Percentiles rank a stretch among this genome's conserved stretches.
Conservation (phyloP, 257 asterid genomes). For the Fraxinus excelsior region DNA sequence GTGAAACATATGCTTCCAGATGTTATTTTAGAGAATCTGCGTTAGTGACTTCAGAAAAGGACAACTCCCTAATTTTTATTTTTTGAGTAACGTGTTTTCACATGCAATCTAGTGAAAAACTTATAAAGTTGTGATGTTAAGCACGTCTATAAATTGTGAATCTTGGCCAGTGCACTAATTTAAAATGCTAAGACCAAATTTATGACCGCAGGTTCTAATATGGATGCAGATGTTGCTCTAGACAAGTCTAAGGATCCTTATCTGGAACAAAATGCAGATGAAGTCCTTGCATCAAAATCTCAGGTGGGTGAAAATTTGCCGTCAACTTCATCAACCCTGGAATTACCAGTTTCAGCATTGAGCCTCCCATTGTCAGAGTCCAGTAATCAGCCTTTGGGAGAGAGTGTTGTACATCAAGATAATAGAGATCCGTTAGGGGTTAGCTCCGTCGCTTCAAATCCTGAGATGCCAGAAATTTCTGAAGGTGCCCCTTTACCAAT, state of each 20-base stretch:
- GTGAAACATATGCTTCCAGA: not conserved
- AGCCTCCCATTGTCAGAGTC: slow-evolving; percentile 22
- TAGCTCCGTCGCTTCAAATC: slow-evolving; percentile 34
- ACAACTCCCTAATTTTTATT: not conserved
- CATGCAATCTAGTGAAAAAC: not conserved
- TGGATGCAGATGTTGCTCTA: slow-evolving; percentile 24
- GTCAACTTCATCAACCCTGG: slow-evolving; percentile 24
- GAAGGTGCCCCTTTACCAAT: slow-evolving; percentile 28
- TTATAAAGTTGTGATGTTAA: not conserved
- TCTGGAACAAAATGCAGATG: slow-evolving; percentile 27
- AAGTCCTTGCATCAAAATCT: slow-evolving; percentile 33
- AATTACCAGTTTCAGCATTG: slow-evolving; percentile 16
- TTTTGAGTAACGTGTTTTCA: not conserved
- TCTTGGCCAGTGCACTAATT: slow-evolving; percentile 10
- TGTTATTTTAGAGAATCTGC: not conserved
- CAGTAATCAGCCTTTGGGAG: slow-evolving; percentile 22
- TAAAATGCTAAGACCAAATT: slow-evolving; percentile 7
- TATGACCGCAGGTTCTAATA: slow-evolving; percentile 25
- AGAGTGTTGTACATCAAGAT: slow-evolving; percentile 24
- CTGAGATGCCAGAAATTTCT: slow-evolving; percentile 31
- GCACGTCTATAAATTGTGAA: not conserved
- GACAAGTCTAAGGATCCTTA: slow-evolving; percentile 28
- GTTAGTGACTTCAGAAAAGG: not conserved
- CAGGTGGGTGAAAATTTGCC: slow-evolving; percentile 22
- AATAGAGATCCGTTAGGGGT: slow-evolving; percentile 24